Percentiles rank a stretch among this genome's conserved stretches.
phyloP scores from a whole-genome alignment of 2,329 filamentous ascomycete genomes.

The Zelopaecilomyces penicillatus region DNA sequence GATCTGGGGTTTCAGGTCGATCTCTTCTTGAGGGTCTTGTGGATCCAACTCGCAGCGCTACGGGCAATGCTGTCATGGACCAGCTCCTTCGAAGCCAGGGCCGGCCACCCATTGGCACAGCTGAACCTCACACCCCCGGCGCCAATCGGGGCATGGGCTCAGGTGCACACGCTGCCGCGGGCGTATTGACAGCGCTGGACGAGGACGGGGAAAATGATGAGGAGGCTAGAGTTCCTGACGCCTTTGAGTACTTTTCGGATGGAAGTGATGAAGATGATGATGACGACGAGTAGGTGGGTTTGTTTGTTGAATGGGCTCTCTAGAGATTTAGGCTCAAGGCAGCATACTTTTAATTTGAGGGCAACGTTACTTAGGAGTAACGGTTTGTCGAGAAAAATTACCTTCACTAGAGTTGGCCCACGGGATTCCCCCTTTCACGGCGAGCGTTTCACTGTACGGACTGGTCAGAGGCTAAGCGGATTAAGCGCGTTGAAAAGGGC shows the following conservation, averaged over 20 bases:
- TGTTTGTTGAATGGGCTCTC: too few relatives aligned
- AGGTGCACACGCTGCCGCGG: slow-evolving; percentile 64
- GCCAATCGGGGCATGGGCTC: slow-evolving; percentile 19
- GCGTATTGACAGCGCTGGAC: slow-evolving; percentile 77
- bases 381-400: too few relatives aligned
- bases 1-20: slow-evolving; percentile 25
- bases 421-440: too few relatives aligned
- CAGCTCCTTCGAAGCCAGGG: slow-evolving; percentile 35
- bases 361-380: too few relatives aligned
- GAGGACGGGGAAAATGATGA: slow-evolving; percentile 70
- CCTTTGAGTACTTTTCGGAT: slow-evolving; percentile 75
- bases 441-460: too few relatives aligned
- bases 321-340: too few relatives aligned
- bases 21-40: slow-evolving; percentile 29
- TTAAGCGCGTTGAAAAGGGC: too few relatives aligned
- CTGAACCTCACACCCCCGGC: slow-evolving; percentile 20
- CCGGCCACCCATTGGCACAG: slow-evolving; percentile 23
- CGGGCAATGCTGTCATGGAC: slow-evolving; percentile 29
- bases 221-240: slow-evolving; percentile 60
- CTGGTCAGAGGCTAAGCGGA: too few relatives aligned
- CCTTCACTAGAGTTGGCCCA: too few relatives aligned
- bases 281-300: not conserved
- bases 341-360: too few relatives aligned
- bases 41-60: slow-evolving; percentile 22
- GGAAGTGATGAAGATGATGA: slow-evolving; percentile 38